Base-by-base conservation (phyloP, 179 eudicot species). In the Beta macrorhiza region DNA sequence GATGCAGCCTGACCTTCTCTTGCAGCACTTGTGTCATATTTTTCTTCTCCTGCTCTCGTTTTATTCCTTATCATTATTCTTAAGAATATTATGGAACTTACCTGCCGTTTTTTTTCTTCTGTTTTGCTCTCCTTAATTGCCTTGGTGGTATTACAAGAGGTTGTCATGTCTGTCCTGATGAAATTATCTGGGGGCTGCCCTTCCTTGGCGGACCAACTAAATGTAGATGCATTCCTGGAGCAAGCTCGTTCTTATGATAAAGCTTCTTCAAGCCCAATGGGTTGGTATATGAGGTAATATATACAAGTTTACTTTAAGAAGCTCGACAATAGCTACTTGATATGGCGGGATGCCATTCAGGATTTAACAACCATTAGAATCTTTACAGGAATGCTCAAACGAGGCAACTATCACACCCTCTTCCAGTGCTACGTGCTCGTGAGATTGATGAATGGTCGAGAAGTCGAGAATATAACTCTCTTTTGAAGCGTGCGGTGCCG, bases 171-270 rank as follows among this genome's bases (percentile, higher is more conserved):
- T 7, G 96, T 94, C 76, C 96, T 93, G 83, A 96, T 96, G 99
- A 96, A 96, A 90, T 83, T 96, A 85, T 97, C 99, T 47, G 99
- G 99, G 56, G 99, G 99, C 67, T 92, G 97, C 87, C 97, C 98
- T 37, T 96, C 99, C 68, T 80, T 96, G 88, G 97, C 98, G 32
- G 97, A 96, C 83, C 97, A 96, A 80, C 85, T 96, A 44, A 96
- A 94, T 79, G 98, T 92, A 72, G 99, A 96, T 78, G 98, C 99
- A 15, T 96, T 96, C 83, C 86, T 96, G 87, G 98, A 96, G 88
- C 99, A 96, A 94, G 98, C 99, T 88, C 96, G 96, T 16, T 96
- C 99, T 81, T 96, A 96, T 71, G 99, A 96, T 72, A 92, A 89
- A 84, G 99, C 99, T 77, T 85, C 99, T 78, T 91, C 99, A 49